Conservation (phyloP, 2,329 filamentous ascomycete species). For the Teratosphaeria epicoccoides region DNA sequence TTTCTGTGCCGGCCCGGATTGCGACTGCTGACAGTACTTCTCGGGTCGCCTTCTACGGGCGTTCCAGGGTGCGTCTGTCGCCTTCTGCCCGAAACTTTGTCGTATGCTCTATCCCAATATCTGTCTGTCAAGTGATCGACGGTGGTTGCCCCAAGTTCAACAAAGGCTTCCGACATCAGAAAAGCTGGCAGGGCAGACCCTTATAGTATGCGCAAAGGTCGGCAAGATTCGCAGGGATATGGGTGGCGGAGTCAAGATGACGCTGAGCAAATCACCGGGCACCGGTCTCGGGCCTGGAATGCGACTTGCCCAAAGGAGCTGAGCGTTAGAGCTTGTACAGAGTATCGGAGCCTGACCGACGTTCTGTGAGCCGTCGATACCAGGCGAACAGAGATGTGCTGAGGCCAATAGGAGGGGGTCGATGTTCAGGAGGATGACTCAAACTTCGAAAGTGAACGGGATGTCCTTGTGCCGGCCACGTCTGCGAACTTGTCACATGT, state of each 20-base stretch:
- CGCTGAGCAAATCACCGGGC: background rate
- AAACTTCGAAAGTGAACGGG: background rate
- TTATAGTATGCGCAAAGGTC: background rate
- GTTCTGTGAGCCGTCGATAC: background rate
- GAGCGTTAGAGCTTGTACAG: background rate
- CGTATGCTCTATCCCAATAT: constrained; percentile 20
- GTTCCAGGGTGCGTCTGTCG: background rate
- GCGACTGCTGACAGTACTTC: background rate
- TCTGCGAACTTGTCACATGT: background rate
- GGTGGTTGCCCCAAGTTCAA: constrained; percentile 18
- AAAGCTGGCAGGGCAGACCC: background rate
- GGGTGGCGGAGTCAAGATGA: background rate
- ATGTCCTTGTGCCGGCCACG: background rate
- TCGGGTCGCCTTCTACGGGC: background rate
- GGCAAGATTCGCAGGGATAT: background rate
- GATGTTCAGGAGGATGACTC: background rate
- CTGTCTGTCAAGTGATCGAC: constrained; percentile 16
- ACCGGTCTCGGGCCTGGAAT: background rate
- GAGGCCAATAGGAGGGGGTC: background rate
- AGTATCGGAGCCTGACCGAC: background rate
- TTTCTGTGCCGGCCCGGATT: constrained; percentile 1
- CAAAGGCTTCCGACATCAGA: constrained; percentile 13
- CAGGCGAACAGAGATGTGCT: background rate
- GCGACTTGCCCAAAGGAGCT: background rate
- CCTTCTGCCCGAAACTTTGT: constrained; percentile 5